Evolutionary conservation across 192 early-diverging fungal species (phyloP).

Genomic region (Coemansia sp.): DNA sequence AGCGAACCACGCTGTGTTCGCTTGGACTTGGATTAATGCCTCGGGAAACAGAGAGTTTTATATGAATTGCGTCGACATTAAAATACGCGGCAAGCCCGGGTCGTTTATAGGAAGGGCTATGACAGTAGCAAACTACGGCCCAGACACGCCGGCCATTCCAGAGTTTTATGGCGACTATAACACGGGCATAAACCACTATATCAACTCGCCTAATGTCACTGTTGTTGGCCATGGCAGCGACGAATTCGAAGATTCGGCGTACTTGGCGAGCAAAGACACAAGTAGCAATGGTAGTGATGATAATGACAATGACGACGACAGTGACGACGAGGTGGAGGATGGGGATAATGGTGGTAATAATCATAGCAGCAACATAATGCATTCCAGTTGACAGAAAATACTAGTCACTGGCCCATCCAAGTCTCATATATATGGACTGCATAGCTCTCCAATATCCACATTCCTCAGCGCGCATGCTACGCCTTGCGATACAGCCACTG

Average conservation of each 20-base stretch:
- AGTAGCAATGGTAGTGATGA: neutral
- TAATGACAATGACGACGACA: neutral
- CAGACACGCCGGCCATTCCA: conserved; percentile 15
- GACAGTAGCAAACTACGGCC: conserved; percentile 56
- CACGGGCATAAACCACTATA: conserved; percentile 13
- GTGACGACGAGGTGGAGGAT: neutral
- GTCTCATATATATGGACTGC: neutral
- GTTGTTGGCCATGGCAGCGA: conserved; percentile 16
- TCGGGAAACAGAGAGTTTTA: conserved; percentile 66
- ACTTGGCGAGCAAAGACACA: neutral
- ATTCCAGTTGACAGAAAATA: neutral
- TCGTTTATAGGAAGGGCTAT: conserved; percentile 26
- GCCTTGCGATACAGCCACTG: conserved; percentile 7
- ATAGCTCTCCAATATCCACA: neutral
- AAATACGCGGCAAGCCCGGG: conserved; percentile 40
- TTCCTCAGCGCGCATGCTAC: neutral
- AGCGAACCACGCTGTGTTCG: conserved; percentile 39
- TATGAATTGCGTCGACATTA: conserved; percentile 68
- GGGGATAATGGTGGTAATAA: neutral
- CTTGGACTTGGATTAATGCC: conserved; percentile 72
- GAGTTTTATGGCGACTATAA: conserved; percentile 29
- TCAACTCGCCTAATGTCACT: conserved; percentile 14
- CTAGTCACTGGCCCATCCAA: neutral
- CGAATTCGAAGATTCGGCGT: neutral
- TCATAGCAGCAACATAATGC: neutral